Evolutionary conservation across 2,329 filamentous ascomycete species (phyloP).

Genomic region (Tolypocladium amazonense): DNA sequence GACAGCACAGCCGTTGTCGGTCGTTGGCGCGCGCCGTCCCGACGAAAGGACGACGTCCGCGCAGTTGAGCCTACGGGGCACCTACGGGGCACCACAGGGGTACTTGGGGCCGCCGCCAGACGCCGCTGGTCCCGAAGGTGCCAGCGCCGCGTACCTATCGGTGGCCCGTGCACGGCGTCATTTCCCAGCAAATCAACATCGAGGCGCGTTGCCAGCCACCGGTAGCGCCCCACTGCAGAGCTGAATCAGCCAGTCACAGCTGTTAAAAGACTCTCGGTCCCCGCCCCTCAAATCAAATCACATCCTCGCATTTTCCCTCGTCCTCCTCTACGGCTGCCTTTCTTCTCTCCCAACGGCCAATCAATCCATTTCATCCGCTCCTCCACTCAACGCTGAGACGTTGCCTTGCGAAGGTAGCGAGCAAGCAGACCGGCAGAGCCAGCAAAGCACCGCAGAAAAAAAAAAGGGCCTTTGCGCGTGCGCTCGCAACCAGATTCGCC

Average conservation of each 20-base stretch:
- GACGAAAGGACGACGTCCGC: not conserved
- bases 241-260: conserved; percentile 42
- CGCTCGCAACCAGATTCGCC: conserved; percentile 12
- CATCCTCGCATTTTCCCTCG: conserved; percentile 32
- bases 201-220: conserved; percentile 13
- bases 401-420: conserved; percentile 8
- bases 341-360: conserved; percentile 32
- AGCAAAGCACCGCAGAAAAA: conserved; percentile 4
- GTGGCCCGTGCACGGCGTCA: conserved; percentile 17
- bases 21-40: not conserved
- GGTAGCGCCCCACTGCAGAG: conserved; percentile 22
- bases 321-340: conserved; percentile 24
- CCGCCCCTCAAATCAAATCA: conserved; percentile 38
- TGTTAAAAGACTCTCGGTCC: conserved; percentile 30
- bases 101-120: not conserved
- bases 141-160: not conserved
- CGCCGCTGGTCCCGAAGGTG: not conserved
- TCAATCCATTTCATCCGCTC: conserved; percentile 28
- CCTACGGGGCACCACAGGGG: not conserved
- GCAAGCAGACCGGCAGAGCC: conserved; percentile 4
- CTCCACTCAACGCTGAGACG: conserved; percentile 22
- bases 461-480: conserved; percentile 8
- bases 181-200: conserved; percentile 19
- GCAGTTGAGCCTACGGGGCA: not conserved
- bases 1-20: not conserved